Conservation (phyloP, 208 protist species). For the Angomonas desouzai region DNA sequence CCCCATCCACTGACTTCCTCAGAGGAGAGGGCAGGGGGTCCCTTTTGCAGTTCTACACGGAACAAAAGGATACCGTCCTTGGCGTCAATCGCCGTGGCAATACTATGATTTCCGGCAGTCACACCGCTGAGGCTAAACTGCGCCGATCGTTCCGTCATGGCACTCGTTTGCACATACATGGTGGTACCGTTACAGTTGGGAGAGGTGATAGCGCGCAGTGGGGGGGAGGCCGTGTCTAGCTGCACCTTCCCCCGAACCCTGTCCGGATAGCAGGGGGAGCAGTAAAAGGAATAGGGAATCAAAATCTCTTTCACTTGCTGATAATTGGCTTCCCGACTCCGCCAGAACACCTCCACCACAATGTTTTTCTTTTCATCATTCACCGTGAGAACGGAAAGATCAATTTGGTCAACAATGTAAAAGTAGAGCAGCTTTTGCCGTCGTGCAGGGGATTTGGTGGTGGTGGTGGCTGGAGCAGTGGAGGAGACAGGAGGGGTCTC, state of each 20-base stretch:
- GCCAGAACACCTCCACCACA: constrained; percentile 30
- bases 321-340: constrained; percentile 16
- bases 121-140: not conserved
- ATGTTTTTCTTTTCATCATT: not conserved
- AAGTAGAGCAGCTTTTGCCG: constrained; percentile 26
- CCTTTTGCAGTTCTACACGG: constrained; percentile 30
- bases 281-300: constrained; percentile 55
- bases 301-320: constrained; percentile 15
- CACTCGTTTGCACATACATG: not conserved
- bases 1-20: constrained; percentile 30
- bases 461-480: not conserved
- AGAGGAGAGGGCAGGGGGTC: too few relatives aligned
- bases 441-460: not conserved
- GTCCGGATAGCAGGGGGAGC: constrained; percentile 49
- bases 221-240: constrained; percentile 18
- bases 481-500: too few relatives aligned
- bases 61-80: constrained; percentile 28
- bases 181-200: constrained; percentile 29
- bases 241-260: constrained; percentile 30
- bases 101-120: not conserved
- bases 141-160: not conserved
- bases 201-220: constrained; percentile 29
- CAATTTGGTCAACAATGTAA: constrained; percentile 33
- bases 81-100: not conserved
- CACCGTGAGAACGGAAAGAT: not conserved